Percentiles rank a stretch among this genome's conserved stretches.
These are phyloP conservation scores for Cladosporium oxysporum DNA, from an alignment of 2,329 filamentous ascomycete species.

Conservation along the genomic window DNA sequence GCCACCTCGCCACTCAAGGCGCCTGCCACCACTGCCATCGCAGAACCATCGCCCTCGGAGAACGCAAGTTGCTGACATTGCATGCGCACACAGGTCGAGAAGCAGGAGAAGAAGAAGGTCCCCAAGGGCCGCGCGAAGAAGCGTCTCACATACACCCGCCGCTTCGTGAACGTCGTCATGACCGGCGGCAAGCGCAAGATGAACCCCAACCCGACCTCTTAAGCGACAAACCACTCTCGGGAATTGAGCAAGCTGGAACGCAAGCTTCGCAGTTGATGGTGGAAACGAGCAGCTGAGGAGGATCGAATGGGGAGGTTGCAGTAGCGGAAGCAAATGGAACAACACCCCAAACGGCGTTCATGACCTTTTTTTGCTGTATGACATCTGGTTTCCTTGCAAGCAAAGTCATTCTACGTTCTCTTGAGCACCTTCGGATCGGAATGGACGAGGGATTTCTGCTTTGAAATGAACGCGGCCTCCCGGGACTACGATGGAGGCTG, in stretches of 20 bases:
- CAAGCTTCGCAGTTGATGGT: constrained; percentile 5
- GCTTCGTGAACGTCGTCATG: constrained; percentile 97
- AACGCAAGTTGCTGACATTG: constrained; percentile 30
- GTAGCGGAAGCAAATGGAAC: constrained; percentile 22
- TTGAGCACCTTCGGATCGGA: constrained; percentile 15
- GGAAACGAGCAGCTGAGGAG: constrained; percentile 6
- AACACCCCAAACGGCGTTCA: constrained; percentile 17
- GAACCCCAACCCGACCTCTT: constrained; percentile 82
- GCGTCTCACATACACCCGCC: constrained; percentile 92
- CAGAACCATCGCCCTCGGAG: neutral
- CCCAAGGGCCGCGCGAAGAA: constrained; percentile 98
- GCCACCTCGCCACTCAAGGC: constrained; percentile 28
- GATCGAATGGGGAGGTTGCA: constrained; percentile 15
- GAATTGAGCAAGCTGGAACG: constrained; percentile 10
- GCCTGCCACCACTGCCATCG: constrained; percentile 23
- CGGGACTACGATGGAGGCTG: constrained; percentile 7
- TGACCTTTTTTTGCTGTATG: constrained; percentile 15
- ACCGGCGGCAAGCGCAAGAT: constrained; percentile 99
- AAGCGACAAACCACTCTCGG: constrained; percentile 36
- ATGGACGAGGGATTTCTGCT: neutral
- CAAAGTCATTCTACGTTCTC: constrained; percentile 11
- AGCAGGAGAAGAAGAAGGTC: constrained; percentile 93
- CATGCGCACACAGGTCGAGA: constrained; percentile 65
- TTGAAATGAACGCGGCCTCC: neutral
- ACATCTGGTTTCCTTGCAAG: constrained; percentile 19